Base-by-base conservation (phyloP, 192 early-diverging fungal genomes). In the Gonapodya sp. region DNA sequence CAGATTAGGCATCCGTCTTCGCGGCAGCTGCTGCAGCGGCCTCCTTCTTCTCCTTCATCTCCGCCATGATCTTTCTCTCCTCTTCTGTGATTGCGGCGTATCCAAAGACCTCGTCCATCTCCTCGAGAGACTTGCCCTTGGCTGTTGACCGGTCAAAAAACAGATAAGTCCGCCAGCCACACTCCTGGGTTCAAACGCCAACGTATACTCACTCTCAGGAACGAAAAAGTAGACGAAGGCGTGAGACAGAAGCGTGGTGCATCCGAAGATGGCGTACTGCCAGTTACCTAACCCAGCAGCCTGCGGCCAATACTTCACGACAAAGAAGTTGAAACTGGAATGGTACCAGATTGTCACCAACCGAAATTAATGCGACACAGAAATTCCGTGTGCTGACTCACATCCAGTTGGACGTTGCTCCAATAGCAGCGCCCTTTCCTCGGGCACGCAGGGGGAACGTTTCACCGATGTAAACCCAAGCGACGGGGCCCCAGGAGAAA, bases 401-500 rank as follows among this genome's bases (percentile, higher is more conserved):
- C 46, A 64, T 64, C 96, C 96, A 98, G 90, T 98, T 97, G 75
- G 94, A 89, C 1, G 93, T 92, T 33, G 95, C 96, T 16, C 93
- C 90, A 1, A 95, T 81, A 31, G 92, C 91, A 78, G 94, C 91
- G 36, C 93, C 95, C 87, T 96, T 96, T 73, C 94, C 89, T 73
- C 96, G 93, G 73, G 95, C 88, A 78, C 93, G 93, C 80, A 96
- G 91, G 37, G 96, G 95, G 86, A 92, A 96, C 74, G 97, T 96
- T 86, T 98, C 96, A 33, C 94, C 89, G 36, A 95, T 92, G 82
- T 96, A 96, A 83, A 94, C 92, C 96, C 95, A 98, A 24, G 89
- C 92, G 35, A 95, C 89, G 32, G 96, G 96, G 2, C 96, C 96
- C 96, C 96, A 97, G 8, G 75, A 77, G 75, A 34, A 18, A 16